Evolutionary conservation across 805 yeast genomes (phyloP).

Genomic region (Saccharomycopsis selenospora): DNA sequence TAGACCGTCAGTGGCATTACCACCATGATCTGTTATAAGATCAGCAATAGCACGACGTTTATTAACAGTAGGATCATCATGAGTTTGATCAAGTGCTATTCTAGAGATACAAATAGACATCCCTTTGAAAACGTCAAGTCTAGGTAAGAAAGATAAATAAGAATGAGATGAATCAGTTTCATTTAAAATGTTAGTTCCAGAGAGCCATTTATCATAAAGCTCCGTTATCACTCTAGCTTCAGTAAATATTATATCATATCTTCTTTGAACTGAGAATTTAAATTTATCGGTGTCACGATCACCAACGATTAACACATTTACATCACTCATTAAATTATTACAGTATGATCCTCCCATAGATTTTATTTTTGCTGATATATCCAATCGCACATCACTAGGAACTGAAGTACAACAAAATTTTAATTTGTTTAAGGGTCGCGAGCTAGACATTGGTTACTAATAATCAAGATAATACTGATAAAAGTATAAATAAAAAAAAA

Average conservation of each 20-base stretch:
- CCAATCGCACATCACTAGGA: constrained; percentile 15
- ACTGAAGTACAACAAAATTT: constrained; percentile 22
- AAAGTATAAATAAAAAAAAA: no score
- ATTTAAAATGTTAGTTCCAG: constrained; percentile 36
- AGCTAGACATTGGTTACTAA: constrained; percentile 5
- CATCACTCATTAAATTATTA: constrained; percentile 44
- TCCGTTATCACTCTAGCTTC: constrained; percentile 37
- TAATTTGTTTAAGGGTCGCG: constrained; percentile 16
- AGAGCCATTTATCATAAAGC: constrained; percentile 45
- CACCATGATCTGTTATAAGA: constrained; percentile 40
- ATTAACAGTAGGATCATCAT: constrained; percentile 24
- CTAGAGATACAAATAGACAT: constrained; percentile 34
- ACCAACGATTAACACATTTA: constrained; percentile 46
- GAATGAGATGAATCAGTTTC: constrained; percentile 27
- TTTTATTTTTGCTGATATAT: constrained; percentile 31
- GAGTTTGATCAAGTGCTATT: constrained; percentile 21
- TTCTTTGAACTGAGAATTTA: constrained; percentile 36
- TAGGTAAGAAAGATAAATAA: constrained; percentile 21
- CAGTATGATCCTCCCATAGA: constrained; percentile 43
- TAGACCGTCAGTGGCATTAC: constrained; percentile 43
- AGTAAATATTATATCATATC: constrained; percentile 50
- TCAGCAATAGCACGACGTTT: constrained; percentile 30
- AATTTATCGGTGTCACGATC: constrained; percentile 46
- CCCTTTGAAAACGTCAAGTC: constrained; percentile 39
- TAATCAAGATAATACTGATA: no score